Conservation (phyloP, 768 basidiomycete genomes). For the Asterophora lycoperdoides region DNA sequence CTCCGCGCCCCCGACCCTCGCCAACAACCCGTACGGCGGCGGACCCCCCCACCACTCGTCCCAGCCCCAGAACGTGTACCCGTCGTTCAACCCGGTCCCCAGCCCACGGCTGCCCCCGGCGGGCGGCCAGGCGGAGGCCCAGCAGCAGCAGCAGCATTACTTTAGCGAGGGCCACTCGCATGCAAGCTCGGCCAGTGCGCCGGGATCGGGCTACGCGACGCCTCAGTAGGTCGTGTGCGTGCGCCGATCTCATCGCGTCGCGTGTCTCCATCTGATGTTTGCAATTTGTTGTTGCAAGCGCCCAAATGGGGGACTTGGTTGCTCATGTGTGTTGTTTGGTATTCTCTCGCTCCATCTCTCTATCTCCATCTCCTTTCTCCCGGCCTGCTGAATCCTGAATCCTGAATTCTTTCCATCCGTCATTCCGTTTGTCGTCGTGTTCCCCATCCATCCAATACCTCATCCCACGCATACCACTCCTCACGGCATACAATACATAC, state of each 20-base stretch:
- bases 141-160: constrained; percentile 26
- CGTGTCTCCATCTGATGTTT: constrained; percentile 2
- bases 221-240: constrained; percentile 29
- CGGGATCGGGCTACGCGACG: constrained; percentile 45
- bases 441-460: constrained; percentile 2
- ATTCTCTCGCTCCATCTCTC: no score
- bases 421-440: not conserved
- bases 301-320: constrained; percentile 10
- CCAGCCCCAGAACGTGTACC: constrained; percentile 31
- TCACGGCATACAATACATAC: not conserved
- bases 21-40: constrained; percentile 40
- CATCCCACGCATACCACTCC: constrained; percentile 4
- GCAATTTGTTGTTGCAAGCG: not conserved
- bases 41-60: constrained; percentile 24
- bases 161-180: constrained; percentile 35
- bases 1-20: constrained; percentile 48
- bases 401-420: no score
- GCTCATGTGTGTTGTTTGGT: no score
- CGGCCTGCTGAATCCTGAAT: not conserved
- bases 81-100: constrained; percentile 31
- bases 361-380: no score
- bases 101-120: constrained; percentile 33
- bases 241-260: not conserved
- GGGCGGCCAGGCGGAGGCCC: constrained; percentile 9
- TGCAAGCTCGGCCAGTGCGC: constrained; percentile 38